phyloP scores from a whole-genome alignment of 768 basidiomycete genomes.

The Rhodosporidiobolus sp. region DNA sequence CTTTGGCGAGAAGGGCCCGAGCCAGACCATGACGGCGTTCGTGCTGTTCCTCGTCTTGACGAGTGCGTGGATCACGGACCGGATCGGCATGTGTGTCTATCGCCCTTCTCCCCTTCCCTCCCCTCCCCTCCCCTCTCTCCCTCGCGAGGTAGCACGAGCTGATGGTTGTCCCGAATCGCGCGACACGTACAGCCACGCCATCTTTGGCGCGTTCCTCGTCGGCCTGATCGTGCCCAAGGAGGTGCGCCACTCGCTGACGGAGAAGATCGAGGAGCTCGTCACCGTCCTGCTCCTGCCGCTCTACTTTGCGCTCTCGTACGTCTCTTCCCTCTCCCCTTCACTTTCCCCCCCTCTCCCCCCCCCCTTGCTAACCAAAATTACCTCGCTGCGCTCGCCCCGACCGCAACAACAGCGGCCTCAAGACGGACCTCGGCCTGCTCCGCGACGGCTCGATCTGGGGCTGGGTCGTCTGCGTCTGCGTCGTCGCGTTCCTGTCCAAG shows the following conservation, averaged over 20 bases:
- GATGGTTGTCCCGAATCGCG: no score
- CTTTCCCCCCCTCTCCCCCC: neutral
- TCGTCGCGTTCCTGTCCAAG: slow-evolving; percentile 74
- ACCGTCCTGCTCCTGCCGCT: slow-evolving; percentile 44
- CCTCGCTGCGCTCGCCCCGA: no score
- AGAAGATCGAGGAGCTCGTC: slow-evolving; percentile 78
- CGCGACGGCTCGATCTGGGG: slow-evolving; percentile 74
- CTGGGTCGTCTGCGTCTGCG: slow-evolving; percentile 68
- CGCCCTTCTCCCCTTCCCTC: neutral
- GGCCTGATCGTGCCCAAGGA: slow-evolving; percentile 81
- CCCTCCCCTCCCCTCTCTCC: no score
- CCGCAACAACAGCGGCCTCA: slow-evolving; percentile 59
- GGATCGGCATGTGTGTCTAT: slow-evolving; percentile 73
- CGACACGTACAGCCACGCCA: slow-evolving; percentile 53
- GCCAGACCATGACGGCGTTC: slow-evolving; percentile 50
- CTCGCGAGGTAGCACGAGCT: no score
- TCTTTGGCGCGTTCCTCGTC: slow-evolving; percentile 68
- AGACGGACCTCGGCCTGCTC: slow-evolving; percentile 74
- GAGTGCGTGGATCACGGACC: slow-evolving; percentile 81
- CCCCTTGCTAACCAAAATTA: no score
- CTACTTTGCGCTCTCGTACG: slow-evolving; percentile 80
- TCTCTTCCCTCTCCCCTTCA: neutral
- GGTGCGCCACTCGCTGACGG: slow-evolving; percentile 67
- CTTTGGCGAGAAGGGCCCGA: slow-evolving; percentile 69
- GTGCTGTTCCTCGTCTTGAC: slow-evolving; percentile 76